phyloP scores from a whole-genome alignment of 2,329 filamentous ascomycete species.

The Achaetomium macrosporum region DNA sequence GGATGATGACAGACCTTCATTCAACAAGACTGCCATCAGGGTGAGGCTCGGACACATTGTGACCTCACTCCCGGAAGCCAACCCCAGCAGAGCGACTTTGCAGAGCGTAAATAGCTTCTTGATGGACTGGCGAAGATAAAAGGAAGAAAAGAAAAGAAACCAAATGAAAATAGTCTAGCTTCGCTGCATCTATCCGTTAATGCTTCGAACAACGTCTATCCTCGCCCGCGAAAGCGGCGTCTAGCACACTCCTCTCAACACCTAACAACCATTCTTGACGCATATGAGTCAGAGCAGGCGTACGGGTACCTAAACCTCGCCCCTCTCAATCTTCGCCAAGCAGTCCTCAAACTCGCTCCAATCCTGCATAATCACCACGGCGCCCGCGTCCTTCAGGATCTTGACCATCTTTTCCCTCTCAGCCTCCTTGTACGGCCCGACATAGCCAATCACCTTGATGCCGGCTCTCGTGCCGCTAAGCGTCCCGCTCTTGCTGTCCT shows the following conservation, averaged over 20 bases:
- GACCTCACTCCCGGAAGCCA: constrained; percentile 68
- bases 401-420: constrained; percentile 62
- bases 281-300: too few species aligned
- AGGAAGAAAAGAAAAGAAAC: not conserved
- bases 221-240: not conserved
- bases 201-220: not conserved
- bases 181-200: too few species aligned
- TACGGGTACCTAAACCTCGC: constrained; percentile 19
- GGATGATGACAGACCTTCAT: constrained; percentile 23
- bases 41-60: constrained; percentile 77
- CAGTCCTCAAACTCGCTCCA: constrained; percentile 51
- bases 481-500: constrained; percentile 84
- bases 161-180: not conserved
- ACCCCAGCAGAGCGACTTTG: constrained; percentile 76
- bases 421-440: constrained; percentile 64
- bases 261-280: too few species aligned
- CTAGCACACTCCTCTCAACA: too few species aligned
- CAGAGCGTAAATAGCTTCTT: constrained; percentile 90
- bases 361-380: constrained; percentile 54
- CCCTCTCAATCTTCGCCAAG: constrained; percentile 43
- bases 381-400: constrained; percentile 55
- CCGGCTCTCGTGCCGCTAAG: constrained; percentile 66
- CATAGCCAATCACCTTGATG: constrained; percentile 78
- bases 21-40: constrained; percentile 74
- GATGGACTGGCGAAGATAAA: constrained; percentile 51